phyloP scores from a whole-genome alignment of 345 rosid genomes.

The Syzygium aromaticum region DNA sequence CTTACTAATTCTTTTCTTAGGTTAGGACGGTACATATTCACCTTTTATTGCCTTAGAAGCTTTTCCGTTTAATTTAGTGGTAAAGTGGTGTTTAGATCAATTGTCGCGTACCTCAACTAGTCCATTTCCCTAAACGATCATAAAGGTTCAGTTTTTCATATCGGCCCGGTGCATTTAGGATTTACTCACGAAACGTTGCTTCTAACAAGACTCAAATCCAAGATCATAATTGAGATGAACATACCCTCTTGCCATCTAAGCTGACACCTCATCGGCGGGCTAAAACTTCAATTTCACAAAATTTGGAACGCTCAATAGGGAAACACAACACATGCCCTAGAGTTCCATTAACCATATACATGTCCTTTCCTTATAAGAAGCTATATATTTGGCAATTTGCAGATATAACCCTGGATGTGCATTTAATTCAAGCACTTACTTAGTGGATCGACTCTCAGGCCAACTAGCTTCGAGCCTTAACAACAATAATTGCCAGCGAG shows the following conservation, averaged over 20 bases:
- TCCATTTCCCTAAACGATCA: background rate
- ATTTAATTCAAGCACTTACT: background rate
- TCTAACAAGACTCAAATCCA: background rate
- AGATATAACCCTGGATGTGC: background rate
- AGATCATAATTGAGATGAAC: background rate
- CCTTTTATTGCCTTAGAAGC: no score
- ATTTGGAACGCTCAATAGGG: no score
- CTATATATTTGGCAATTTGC: background rate
- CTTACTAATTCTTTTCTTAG: background rate
- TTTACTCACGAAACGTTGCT: accelerated
- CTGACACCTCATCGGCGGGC: no score
- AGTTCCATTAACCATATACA: no score
- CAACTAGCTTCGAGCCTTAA: background rate
- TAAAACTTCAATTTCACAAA: no score
- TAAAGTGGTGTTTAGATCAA: background rate
- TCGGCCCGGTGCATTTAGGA: background rate
- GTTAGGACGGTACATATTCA: accelerated
- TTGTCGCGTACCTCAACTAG: accelerated
- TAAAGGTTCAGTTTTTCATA: background rate
- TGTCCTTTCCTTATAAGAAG: no score
- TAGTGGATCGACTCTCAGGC: background rate
- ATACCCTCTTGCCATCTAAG: background rate
- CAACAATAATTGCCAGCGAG: background rate
- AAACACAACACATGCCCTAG: no score
- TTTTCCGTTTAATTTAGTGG: no score